phyloP scores from a whole-genome alignment of 805 yeast species.

The Nakazawaea laoshanensis region DNA sequence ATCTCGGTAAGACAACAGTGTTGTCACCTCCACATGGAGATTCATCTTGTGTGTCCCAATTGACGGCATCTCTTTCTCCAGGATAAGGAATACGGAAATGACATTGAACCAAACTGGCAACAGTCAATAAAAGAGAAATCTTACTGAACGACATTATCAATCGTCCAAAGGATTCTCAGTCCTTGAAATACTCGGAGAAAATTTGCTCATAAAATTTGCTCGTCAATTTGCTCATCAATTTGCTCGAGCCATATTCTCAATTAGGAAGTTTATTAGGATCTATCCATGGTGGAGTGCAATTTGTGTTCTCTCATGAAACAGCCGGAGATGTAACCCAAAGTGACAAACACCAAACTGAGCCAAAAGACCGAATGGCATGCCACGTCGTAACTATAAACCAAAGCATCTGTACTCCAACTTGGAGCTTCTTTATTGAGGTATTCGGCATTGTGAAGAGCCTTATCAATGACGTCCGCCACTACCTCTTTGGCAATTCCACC shows the following conservation, averaged over 20 bases:
- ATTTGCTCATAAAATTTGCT: too few relatives aligned
- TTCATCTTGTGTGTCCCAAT: conserved; percentile 19
- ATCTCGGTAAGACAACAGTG: conserved; percentile 18
- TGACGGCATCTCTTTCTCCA: conserved; percentile 23
- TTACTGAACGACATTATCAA: too few relatives aligned
- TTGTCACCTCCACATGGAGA: conserved; percentile 24
- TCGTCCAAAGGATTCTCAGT: too few relatives aligned
- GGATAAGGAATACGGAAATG: conserved; percentile 24
- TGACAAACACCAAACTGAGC: conserved; percentile 32
- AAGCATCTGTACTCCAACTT: conserved; percentile 32
- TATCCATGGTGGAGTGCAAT: conserved; percentile 42
- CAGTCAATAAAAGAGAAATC: too few relatives aligned
- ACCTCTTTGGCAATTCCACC: conserved; percentile 25
- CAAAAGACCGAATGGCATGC: conserved; percentile 47
- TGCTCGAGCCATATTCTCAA: too few relatives aligned
- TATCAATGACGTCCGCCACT: conserved; percentile 35
- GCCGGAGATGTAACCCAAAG: conserved; percentile 31
- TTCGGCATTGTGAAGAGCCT: conserved; percentile 49
- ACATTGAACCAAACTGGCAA: conserved; percentile 13
- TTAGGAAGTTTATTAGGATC: conserved; percentile 24
- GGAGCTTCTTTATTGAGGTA: conserved; percentile 48
- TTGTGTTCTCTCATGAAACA: conserved; percentile 49
- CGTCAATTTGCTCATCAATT: too few relatives aligned
- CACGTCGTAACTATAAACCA: conserved; percentile 41
- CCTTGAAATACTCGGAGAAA: too few relatives aligned